Evolutionary conservation across 2,329 filamentous ascomycete genomes (phyloP), one percentile per base, ranked within the genome.

Genomic region (Pseudocercospora pini-densiflorae): DNA sequence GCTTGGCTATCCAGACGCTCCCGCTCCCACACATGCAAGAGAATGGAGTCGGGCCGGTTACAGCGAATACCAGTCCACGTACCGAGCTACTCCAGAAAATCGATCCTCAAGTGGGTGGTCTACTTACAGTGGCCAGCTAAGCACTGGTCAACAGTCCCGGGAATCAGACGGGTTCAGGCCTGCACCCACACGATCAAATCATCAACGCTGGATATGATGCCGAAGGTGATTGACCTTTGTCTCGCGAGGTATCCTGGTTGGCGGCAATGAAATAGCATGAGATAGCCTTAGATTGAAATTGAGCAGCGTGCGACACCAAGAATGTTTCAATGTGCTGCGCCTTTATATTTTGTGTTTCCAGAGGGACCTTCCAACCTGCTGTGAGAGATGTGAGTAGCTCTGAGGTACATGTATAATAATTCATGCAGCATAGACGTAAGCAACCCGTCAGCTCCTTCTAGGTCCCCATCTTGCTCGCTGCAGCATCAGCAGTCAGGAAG

Each of bases 351-450:
- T 19, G 23, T 23, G 1, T 23, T 54, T 21, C n/a, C n/a, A n/a
- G 24, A 29, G 2, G n/a, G 19, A 1, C 19, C 12, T n/a, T 2
- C 16, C 19, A 23, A n/a, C 6, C 16, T 16, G 16, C 19, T 31
- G 27, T 36, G 53, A 31, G 8, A 16, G 10, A 14, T 24, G n/a
- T n/a, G n/a, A n/a, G n/a, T n/a, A n/a, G n/a, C n/a, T n/a, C n/a
- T n/a, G n/a, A n/a, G n/a, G n/a, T n/a, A n/a, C n/a, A n/a, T n/a
- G n/a, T n/a, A n/a, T n/a, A n/a, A n/a, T n/a, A n/a, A n/a, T 36
- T 16, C 53, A 57, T 57, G 53, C 53, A 57, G 53, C 53, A n/a
- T 12, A 16, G 21, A 36, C 53, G 53, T 57, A 57, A 57, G 53
- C 53, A 29, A 27, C 6, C 16, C 53, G 31, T 57, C 53, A 57